These are phyloP conservation scores for Funneliformis mosseae DNA, from an alignment of 192 early-diverging fungal species.

Conservation along the genomic window DNA sequence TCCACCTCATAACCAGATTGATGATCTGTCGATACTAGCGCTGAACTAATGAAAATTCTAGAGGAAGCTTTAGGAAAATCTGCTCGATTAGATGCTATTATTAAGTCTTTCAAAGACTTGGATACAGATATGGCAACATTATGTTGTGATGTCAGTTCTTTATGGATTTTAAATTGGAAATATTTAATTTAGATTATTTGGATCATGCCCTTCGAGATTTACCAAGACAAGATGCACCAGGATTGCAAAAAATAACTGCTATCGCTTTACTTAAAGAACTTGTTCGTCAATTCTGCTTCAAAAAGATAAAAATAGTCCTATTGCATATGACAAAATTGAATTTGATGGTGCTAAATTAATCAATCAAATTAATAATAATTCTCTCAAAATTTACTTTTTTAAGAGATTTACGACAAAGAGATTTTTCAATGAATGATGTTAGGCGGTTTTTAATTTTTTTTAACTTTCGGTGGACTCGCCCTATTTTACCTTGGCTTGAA, in stretches of 20 bases:
- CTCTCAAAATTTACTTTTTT: constrained; percentile 33
- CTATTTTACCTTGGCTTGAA: constrained; percentile 27
- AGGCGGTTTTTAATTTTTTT: too few species aligned
- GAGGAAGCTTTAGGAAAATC: not conserved
- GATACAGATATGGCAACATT: constrained; percentile 20
- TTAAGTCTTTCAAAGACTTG: not conserved
- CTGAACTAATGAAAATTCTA: too few species aligned
- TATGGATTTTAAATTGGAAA: not conserved
- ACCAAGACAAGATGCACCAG: not conserved
- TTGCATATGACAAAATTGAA: not conserved
- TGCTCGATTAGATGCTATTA: constrained; percentile 16
- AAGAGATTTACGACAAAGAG: constrained; percentile 13
- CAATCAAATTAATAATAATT: constrained; percentile 18
- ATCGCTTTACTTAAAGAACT: constrained; percentile 34
- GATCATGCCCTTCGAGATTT: not conserved
- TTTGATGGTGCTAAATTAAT: not conserved
- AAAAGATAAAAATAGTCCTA: constrained; percentile 1
- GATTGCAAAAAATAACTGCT: constrained; percentile 26
- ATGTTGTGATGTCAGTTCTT: constrained; percentile 33
- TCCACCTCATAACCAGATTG: too few species aligned
- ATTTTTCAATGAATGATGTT: constrained; percentile 24
- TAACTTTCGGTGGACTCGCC: too few species aligned
- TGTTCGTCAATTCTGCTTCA: constrained; percentile 23
- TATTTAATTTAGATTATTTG: constrained; percentile 4
- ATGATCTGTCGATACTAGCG: too few species aligned